Percentiles rank a stretch among this genome's conserved stretches.
Conservation (phyloP, 306 rosid species). For the Pueraria montana region DNA sequence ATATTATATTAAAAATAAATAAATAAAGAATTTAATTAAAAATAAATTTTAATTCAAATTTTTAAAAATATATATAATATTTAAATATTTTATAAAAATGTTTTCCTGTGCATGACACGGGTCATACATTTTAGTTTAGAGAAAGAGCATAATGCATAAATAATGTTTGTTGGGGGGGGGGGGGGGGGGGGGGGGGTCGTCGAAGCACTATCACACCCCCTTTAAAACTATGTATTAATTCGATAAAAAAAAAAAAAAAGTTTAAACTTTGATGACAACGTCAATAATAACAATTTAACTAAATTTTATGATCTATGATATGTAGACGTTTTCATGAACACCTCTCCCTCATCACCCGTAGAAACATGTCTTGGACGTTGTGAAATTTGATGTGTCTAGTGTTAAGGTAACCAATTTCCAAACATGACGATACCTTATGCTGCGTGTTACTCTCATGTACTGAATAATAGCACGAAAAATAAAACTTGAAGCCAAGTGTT, state of each 20-base stretch:
- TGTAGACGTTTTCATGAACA: neutral
- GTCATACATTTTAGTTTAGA: no score
- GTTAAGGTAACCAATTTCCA: constrained; percentile 7
- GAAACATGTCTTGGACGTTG: neutral
- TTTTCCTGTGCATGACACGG: no score
- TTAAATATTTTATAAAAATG: no score
- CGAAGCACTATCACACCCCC: no score
- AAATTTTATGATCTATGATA: no score
- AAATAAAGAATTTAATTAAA: no score
- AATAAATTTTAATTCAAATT: no score
- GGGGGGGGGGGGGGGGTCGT: no score
- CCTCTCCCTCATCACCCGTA: neutral
- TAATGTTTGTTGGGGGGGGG: no score
- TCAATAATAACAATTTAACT: neutral
- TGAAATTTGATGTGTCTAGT: constrained; percentile 10
- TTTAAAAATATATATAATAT: no score
- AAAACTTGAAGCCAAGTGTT: constrained; percentile 1
- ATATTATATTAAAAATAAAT: no score
- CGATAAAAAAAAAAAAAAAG: neutral
- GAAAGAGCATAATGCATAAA: neutral
- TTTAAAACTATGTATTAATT: no score
- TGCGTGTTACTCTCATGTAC: neutral
- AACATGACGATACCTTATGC: neutral
- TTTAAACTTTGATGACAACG: neutral
- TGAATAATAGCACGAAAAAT: neutral